Evolutionary conservation across 257 asterid genomes (phyloP).

Genomic region (Parsonsia alboflavescens): DNA sequence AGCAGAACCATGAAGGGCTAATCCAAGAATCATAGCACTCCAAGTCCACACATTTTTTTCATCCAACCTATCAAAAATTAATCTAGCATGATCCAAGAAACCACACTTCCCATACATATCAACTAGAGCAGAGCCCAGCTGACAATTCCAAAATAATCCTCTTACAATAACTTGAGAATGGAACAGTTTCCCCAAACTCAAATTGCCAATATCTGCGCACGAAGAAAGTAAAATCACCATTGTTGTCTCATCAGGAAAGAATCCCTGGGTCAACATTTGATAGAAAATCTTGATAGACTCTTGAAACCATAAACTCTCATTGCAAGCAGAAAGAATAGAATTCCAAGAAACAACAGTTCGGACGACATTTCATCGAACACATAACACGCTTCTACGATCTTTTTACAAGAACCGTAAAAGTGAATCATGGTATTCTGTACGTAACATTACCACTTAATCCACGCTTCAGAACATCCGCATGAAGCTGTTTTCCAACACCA

Average conservation of each 20-base stretch:
- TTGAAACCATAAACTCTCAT: conserved; percentile 43
- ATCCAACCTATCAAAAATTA: conserved; percentile 44
- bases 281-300: conserved; percentile 38
- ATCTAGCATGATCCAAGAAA: conserved; percentile 40
- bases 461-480: conserved; percentile 56
- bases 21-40: conserved; percentile 77
- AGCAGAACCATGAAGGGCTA: conserved; percentile 71
- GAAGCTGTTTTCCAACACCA: conserved; percentile 57
- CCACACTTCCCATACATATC: conserved; percentile 85
- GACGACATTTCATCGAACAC: conserved; percentile 62
- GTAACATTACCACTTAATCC: conserved; percentile 48
- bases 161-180: conserved; percentile 61
- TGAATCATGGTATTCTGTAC: conserved; percentile 59
- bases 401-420: conserved; percentile 55
- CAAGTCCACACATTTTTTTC: conserved; percentile 71
- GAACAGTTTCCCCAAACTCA: conserved; percentile 60
- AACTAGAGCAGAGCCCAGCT: conserved; percentile 66
- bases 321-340: conserved; percentile 53
- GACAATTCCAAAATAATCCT: conserved; percentile 43
- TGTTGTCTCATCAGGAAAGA: conserved; percentile 52
- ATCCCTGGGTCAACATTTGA: conserved; percentile 41
- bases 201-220: conserved; percentile 58
- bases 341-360: conserved; percentile 73
- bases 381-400: conserved; percentile 36
- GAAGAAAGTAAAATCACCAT: conserved; percentile 67